A percentile compares a stretch with the other conserved stretches of the same genome.
phyloP scores from a whole-genome alignment of 2,329 filamentous ascomycete species.

The Neurospora sp. region DNA sequence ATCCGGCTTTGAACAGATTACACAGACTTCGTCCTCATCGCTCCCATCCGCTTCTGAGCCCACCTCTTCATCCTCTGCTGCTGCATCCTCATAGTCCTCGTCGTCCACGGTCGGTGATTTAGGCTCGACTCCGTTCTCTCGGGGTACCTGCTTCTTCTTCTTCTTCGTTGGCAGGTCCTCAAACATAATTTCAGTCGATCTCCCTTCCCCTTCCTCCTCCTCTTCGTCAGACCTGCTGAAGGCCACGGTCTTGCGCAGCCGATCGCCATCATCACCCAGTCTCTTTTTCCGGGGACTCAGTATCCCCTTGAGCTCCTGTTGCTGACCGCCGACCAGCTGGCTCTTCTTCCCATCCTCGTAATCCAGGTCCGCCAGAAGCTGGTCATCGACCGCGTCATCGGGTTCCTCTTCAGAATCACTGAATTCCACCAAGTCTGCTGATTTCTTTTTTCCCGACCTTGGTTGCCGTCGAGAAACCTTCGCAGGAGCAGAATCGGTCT shows the following conservation, averaged over 20 bases:
- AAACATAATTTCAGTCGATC: slow-evolving; percentile 26
- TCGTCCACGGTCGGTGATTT: background rate
- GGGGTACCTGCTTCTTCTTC: slow-evolving; percentile 2
- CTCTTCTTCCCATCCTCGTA: background rate
- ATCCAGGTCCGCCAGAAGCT: background rate
- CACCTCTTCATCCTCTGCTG: slow-evolving; percentile 14
- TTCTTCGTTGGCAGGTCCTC: slow-evolving; percentile 31
- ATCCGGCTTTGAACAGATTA: slow-evolving; percentile 46
- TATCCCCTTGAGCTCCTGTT: slow-evolving; percentile 40
- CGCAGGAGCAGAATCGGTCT: background rate
- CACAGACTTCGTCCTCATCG: slow-evolving; percentile 45
- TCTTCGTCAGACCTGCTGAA: slow-evolving; percentile 27
- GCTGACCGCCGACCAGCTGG: background rate
- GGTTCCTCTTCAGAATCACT: background rate
- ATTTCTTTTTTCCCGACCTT: background rate
- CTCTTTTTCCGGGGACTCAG: slow-evolving; percentile 38
- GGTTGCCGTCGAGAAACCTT: background rate
- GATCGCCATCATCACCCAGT: slow-evolving; percentile 16
- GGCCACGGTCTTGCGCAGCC: slow-evolving; percentile 44
- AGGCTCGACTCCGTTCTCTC: slow-evolving; percentile 3
- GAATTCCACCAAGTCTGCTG: background rate
- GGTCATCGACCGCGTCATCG: background rate
- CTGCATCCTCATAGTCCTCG: slow-evolving; percentile 13
- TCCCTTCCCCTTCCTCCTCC: slow-evolving; percentile 27
- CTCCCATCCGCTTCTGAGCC: slow-evolving; percentile 22